Conservation (phyloP, 495 filamentous ascomycete genomes). For the Saxophila tyrrhenica region DNA sequence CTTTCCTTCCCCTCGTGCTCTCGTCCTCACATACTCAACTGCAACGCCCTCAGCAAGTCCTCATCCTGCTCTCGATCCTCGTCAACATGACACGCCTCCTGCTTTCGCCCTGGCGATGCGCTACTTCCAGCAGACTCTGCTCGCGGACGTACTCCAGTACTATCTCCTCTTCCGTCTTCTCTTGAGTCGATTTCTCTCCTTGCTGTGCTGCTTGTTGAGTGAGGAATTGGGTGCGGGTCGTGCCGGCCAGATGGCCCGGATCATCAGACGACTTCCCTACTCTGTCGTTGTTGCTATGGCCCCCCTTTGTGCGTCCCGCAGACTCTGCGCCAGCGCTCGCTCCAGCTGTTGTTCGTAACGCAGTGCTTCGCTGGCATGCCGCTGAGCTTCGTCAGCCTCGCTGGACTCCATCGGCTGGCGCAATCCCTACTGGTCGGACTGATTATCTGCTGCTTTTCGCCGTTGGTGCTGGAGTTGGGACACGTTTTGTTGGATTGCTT, state of each 20-base stretch:
- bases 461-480: conserved; percentile 39
- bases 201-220: neutral
- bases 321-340: conserved; percentile 7
- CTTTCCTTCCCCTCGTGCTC: too few relatives aligned
- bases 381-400: conserved; percentile 14
- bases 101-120: conserved; percentile 26
- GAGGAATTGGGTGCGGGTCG: conserved; percentile 30
- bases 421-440: conserved; percentile 24
- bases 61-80: conserved; percentile 4
- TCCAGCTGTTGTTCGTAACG: conserved; percentile 30
- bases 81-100: neutral
- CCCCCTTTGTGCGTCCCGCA: too few relatives aligned
- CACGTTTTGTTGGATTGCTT: conserved; percentile 55
- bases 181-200: conserved; percentile 28
- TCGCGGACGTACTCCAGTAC: conserved; percentile 62
- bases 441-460: conserved; percentile 3
- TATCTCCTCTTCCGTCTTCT: conserved; percentile 54
- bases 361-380: conserved; percentile 25
- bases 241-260: conserved; percentile 6
- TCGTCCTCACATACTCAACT: conserved; percentile 15
- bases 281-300: conserved; percentile 9
- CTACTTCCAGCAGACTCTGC: conserved; percentile 60
- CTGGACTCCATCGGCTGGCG: conserved; percentile 22
- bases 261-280: too few relatives aligned
- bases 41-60: conserved; percentile 13